phyloP scores from a whole-genome alignment of 495 filamentous ascomycete species.

The Poronia punctata region DNA sequence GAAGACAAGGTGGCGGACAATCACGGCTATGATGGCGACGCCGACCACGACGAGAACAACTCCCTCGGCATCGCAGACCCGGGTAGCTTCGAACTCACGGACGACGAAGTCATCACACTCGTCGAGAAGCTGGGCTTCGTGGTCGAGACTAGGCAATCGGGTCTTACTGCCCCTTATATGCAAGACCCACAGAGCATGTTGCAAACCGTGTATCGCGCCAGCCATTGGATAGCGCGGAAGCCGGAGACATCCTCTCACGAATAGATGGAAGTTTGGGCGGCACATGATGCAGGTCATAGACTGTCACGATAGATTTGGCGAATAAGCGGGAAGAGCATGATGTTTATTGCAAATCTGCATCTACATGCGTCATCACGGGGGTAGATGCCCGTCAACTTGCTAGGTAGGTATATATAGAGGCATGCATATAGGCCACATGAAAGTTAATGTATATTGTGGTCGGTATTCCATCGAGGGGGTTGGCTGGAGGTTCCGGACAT shows the following conservation, averaged over 20 bases:
- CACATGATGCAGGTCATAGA: too few species aligned
- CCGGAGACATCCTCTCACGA: constrained; percentile 5
- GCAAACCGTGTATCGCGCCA: constrained; percentile 67
- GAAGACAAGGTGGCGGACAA: constrained; percentile 47
- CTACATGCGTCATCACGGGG: too few species aligned
- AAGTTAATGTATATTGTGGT: too few species aligned
- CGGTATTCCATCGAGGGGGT: too few species aligned
- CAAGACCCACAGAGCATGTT: constrained; percentile 79
- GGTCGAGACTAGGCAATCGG: constrained; percentile 52
- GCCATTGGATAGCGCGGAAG: constrained; percentile 82
- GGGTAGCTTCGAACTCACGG: constrained; percentile 76
- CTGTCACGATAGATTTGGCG: too few species aligned
- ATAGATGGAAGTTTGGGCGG: not conserved
- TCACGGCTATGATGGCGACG: constrained; percentile 37
- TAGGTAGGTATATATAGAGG: too few species aligned
- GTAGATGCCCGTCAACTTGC: too few species aligned
- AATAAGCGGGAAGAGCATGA: too few species aligned
- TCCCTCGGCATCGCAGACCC: constrained; percentile 62
- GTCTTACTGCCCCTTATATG: constrained; percentile 67
- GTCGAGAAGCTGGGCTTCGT: constrained; percentile 72
- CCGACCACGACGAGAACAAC: constrained; percentile 35
- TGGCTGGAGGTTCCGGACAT: too few species aligned
- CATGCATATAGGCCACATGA: too few species aligned
- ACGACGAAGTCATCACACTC: constrained; percentile 77
- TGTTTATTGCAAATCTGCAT: too few species aligned